A percentile compares a stretch with the other conserved stretches of the same genome.
These are phyloP conservation scores for Xylaria sp. DNA, from an alignment of 2,329 filamentous ascomycete genomes.

Conservation along the genomic window DNA sequence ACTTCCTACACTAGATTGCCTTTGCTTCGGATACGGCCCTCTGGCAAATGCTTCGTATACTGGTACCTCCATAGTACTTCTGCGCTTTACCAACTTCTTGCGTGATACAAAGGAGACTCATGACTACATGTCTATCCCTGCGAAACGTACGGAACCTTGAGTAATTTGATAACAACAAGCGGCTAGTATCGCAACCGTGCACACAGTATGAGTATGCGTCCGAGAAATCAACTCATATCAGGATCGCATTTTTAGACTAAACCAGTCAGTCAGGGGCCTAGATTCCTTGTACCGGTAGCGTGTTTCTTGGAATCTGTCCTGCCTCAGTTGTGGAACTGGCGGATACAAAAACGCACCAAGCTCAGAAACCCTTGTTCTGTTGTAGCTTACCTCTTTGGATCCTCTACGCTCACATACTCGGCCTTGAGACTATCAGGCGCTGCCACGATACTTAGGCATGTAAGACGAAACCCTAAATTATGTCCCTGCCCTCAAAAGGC, in stretches of 20 bases:
- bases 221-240: background rate
- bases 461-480: background rate
- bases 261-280: background rate
- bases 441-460: background rate
- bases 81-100: background rate
- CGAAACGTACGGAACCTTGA: background rate
- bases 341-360: background rate
- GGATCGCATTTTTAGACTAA: background rate
- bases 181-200: background rate
- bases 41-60: background rate
- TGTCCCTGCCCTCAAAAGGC: background rate
- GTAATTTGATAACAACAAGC: background rate
- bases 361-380: background rate
- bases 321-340: background rate
- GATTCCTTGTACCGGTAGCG: background rate
- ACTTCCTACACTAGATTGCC: too few species aligned
- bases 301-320: background rate
- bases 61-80: background rate
- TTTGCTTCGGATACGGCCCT: background rate
- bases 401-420: background rate
- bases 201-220: background rate
- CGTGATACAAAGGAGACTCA: background rate
- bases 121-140: background rate
- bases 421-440: background rate
- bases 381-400: background rate